Conservation (phyloP, 2,329 filamentous ascomycete genomes). For the Purpureocillium takamizusanense region DNA sequence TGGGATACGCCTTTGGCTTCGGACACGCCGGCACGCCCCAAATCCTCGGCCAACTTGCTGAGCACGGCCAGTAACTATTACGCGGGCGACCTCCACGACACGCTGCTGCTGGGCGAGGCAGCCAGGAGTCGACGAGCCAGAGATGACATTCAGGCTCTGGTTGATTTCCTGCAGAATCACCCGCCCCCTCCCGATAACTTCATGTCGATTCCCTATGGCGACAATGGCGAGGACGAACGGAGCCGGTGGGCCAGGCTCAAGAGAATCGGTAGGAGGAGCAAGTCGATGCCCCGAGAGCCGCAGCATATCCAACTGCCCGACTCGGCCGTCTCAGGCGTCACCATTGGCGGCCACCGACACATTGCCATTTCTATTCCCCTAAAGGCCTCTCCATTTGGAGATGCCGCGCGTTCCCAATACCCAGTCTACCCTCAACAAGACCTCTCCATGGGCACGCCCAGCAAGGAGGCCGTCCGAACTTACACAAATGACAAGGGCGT, state of each 20-base stretch:
- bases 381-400: constrained; percentile 35
- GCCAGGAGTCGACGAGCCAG: constrained; percentile 8
- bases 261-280: constrained; percentile 28
- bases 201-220: constrained; percentile 34
- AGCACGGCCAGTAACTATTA: background rate
- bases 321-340: constrained; percentile 44
- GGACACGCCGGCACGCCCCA: background rate
- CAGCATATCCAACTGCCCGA: constrained; percentile 38
- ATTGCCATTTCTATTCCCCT: constrained; percentile 53
- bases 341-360: constrained; percentile 43
- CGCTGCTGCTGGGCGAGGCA: constrained; percentile 4
- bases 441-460: constrained; percentile 3
- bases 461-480: constrained; percentile 15
- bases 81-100: constrained; percentile 4
- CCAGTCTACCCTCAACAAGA: constrained; percentile 16
- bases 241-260: constrained; percentile 34
- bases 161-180: constrained; percentile 40
- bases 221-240: constrained; percentile 18
- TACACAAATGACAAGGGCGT: constrained; percentile 24
- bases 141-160: constrained; percentile 25
- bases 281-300: constrained; percentile 18
- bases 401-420: constrained; percentile 21
- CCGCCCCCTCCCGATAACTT: constrained; percentile 39
- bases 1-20: background rate
- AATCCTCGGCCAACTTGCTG: background rate